Evolutionary conservation across 2,329 filamentous ascomycete species (phyloP).

Genomic region (Chrysoporthe deuterocubensis): DNA sequence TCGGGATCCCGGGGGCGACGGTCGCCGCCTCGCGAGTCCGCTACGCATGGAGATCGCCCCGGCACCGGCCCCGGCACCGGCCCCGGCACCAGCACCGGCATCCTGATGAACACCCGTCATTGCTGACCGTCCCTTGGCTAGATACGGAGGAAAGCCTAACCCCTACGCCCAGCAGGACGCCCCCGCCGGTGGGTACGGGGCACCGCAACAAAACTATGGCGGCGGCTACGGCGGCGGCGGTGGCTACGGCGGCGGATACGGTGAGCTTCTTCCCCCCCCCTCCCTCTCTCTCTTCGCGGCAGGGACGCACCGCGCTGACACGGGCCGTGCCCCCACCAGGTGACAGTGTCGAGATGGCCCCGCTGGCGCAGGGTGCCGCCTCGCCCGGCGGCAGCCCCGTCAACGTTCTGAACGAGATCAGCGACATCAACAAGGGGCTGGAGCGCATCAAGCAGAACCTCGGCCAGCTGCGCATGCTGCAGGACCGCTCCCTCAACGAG

Average conservation of each 20-base stretch:
- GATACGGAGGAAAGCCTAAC: conserved; percentile 60
- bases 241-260: conserved; percentile 12
- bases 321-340: conserved; percentile 15
- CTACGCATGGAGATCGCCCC: neutral
- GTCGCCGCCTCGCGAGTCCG: neutral
- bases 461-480: conserved; percentile 70
- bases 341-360: conserved; percentile 71
- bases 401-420: conserved; percentile 82
- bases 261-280: conserved; percentile 26
- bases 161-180: conserved; percentile 60
- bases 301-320: conserved; percentile 8
- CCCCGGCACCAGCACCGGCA: too few species aligned
- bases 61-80: neutral
- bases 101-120: neutral
- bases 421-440: conserved; percentile 77
- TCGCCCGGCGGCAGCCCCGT: conserved; percentile 65
- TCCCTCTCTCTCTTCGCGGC: too few species aligned
- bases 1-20: neutral
- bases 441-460: conserved; percentile 75
- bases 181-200: conserved; percentile 41
- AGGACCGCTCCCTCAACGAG: conserved; percentile 73
- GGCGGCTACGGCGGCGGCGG: conserved; percentile 1
- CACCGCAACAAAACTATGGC: conserved; percentile 18
- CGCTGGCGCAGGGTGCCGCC: conserved; percentile 57
- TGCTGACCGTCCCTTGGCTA: conserved; percentile 43